Evolutionary conservation across 2,329 filamentous ascomycete genomes (phyloP).

Genomic region (Sarocladium brachiariae): DNA sequence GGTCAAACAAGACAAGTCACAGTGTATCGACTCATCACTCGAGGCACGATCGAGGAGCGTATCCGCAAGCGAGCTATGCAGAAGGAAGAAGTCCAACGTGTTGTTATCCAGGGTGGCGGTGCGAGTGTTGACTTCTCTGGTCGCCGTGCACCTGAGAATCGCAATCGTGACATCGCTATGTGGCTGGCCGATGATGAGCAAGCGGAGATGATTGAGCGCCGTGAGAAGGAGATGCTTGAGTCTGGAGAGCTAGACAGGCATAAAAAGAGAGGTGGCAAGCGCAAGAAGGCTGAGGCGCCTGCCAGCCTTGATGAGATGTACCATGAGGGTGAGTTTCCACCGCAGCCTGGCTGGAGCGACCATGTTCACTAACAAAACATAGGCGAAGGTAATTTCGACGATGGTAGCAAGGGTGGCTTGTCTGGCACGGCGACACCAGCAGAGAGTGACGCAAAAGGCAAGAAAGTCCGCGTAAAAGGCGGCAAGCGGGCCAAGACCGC

Average conservation of each 20-base stretch:
- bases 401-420: conserved; percentile 57
- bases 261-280: conserved; percentile 54
- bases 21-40: conserved; percentile 94
- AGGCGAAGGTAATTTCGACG: conserved; percentile 97
- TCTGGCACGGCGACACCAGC: conserved; percentile 82
- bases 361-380: conserved; percentile 19
- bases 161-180: conserved; percentile 96
- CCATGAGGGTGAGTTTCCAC: conserved; percentile 75
- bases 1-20: conserved; percentile 95
- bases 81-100: conserved; percentile 97
- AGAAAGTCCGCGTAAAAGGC: conserved; percentile 51
- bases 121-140: conserved; percentile 96
- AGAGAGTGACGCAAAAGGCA: conserved; percentile 44
- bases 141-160: conserved; percentile 76
- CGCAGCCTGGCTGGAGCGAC: not conserved
- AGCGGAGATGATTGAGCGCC: conserved; percentile 85
- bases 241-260: conserved; percentile 60
- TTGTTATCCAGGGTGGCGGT: conserved; percentile 89
- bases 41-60: conserved; percentile 93
- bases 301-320: conserved; percentile 94
- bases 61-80: conserved; percentile 95
- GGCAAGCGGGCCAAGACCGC: conserved; percentile 56
- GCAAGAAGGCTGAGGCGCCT: conserved; percentile 43
- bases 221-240: conserved; percentile 79
- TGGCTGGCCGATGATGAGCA: conserved; percentile 98